A percentile compares a stretch with the other conserved stretches of the same genome.
Conservation (phyloP, 768 basidiomycete genomes). For the Russula lepida region DNA sequence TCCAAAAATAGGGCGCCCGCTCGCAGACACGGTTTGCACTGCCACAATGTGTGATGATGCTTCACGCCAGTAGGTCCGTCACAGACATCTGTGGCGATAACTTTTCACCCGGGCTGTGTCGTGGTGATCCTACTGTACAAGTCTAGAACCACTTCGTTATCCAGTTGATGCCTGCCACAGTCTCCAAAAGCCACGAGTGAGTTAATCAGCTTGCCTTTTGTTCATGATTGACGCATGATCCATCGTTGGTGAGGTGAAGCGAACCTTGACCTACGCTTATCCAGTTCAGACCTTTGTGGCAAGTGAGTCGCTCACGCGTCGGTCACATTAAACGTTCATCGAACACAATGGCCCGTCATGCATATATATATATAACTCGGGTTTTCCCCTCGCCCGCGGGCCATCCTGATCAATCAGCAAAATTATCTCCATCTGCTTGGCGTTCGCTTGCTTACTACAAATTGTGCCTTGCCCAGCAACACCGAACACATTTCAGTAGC, state of each 20-base stretch:
- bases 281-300: not conserved
- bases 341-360: not conserved
- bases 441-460: not conserved
- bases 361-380: not conserved
- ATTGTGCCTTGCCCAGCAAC: not conserved
- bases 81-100: not conserved
- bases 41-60: not conserved
- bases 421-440: not conserved
- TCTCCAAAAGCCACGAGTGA: not conserved
- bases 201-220: not conserved
- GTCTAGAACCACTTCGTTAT: not conserved
- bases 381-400: not conserved
- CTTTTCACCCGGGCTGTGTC: not conserved
- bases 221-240: not conserved
- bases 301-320: not conserved
- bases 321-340: not conserved
- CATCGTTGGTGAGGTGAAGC: not conserved
- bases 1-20: too few species aligned
- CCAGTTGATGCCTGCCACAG: not conserved
- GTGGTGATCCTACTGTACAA: not conserved
- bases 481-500: not conserved
- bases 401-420: not conserved
- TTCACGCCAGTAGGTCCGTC: not conserved
- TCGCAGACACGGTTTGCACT: not conserved
- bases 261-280: not conserved